Base-by-base conservation (phyloP, 2,329 filamentous ascomycete species). In the Fusarium phyllophilum region DNA sequence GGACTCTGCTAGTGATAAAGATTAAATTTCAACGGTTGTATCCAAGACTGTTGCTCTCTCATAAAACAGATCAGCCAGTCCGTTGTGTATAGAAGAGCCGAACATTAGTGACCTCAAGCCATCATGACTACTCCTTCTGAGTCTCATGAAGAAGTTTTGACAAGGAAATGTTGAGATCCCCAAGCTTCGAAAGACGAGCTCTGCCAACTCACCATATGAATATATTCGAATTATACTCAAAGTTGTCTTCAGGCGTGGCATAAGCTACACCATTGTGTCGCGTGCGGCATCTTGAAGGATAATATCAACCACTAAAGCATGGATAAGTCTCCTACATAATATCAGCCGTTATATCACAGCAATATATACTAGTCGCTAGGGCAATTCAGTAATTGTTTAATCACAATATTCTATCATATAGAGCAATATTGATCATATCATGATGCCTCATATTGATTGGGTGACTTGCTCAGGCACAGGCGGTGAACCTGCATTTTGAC, bases 401-500 rank as follows among this genome's bases (percentile, higher is more conserved):
- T 41, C 15, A 20, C 24, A 22, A 15, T 8, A 22, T 39, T 33
- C 10, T 7, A 48, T 54, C 34, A 41, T 36, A 38, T 6, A 13
- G 18, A 26, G 49, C 10, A 51, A 59, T 38, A 8, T 33, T 31
- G 31, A 39, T 22, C 48, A 24, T 54, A 41, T 60, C 45, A 41
- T 22, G 38, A 48, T 52, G 33, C 52, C 34, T 31, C 17, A 61
- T 17, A 42, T 29, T 65, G 58, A 69, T 69, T 69, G 58, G 66
- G 34, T n/a, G 36, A 26, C 29, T 55, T 49, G 48, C n/a, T 49
- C 57, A 52, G 51, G 57, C 17, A 39, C 36, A 42, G 36, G 31
- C 66, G 70, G 66, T 60, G 59, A 70, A 57, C 49, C 56, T 73
- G 65, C 69, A 70, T 70, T 66, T 66, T 70, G 65, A 70, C 70